Base-by-base conservation (phyloP, 1,284 basidiomycete species). In the Cystobasidiaceae sp. region DNA sequence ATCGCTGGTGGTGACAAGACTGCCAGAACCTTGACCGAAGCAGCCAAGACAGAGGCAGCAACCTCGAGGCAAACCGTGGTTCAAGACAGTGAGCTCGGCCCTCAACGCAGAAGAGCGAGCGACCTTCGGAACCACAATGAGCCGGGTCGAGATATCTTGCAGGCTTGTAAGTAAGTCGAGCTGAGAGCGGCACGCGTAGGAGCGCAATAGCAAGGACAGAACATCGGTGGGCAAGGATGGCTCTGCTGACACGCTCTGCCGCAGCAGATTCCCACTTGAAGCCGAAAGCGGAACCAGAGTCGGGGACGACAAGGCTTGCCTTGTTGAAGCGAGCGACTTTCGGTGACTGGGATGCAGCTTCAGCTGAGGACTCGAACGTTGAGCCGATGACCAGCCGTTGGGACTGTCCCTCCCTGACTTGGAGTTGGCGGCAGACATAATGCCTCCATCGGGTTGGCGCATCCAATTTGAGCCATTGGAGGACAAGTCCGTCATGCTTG, bases 71-170 rank as follows among this genome's bases (percentile, higher is more conserved):
- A 99, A 82, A 75, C 89, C 91, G 76, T 98, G 94, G 75, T 99
- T 99, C 57, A 99, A 80, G 25, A 87, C 88, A 2, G 96, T 99
- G 68, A 99, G 80, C 76, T 98, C 96, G 23, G 96, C 96, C 73
- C 96, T 82, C 46, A 99, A 80, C 17, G 96, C 94, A 74, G 91
- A 94, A 27, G 97, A 88, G 43, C 96, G 86, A 23, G 96, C 96
- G 43, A 88, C 90, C 75, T 91, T 90, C 4, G 96, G 96, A 0
- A 98, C 86, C 28, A 96, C 86, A 65, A 98, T 79, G 41, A 99
- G 81, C 51, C 91, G 84, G 74, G 94, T 93, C 68, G 88, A 92
- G 72, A 98, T 96, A 74, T 88, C 90, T 77, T 97, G 93, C 58
- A 99, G 81, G 6, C 85, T 83, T 39, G 93, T 83, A 34, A 97